Base-by-base conservation (phyloP, 768 basidiomycete species). In the Naematelia encephala region DNA sequence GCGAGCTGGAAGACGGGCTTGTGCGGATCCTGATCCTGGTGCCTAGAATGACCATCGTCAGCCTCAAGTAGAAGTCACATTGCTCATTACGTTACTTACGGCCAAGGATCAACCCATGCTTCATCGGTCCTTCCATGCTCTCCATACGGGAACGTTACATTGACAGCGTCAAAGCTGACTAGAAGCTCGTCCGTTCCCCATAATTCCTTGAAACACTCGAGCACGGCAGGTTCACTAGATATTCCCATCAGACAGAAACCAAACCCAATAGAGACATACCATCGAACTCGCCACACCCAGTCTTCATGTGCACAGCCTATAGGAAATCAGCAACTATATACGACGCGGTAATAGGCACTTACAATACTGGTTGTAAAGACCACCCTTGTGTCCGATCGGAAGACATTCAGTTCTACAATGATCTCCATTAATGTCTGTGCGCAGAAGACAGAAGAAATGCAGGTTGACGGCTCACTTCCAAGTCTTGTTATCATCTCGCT, bases 161-260 rank as follows among this genome's bases (percentile, higher is more conserved):
- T 67, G 29, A 59, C 52, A 10, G 59, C 66, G 54, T 67, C 69
- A 43, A 73, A 73, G 2, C 59, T 60, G 19, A 68, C 69, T 14
- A 70, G 56, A 1, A 75, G 61, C 26, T 75, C 69, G 1, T 64
- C 55, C 1, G 73, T 75, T 0, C 69, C 69, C 70, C 69, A 75
- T 2, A 75, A 52, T 47, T 60, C 58, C 13, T 61, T 62, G 54
- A 73, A 75, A 10, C 63, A 48, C 22, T 66, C 53, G 54, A 73
- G 59, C n/a, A 75, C 23, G 1, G 56, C 67, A 2, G 65, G 67
- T 45, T 75, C 72, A 22, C 59, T 70, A 55, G 10, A 42, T n/a
- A n/a, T n/a, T n/a, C n/a, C n/a, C n/a, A n/a, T n/a, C n/a, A n/a
- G n/a, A n/a, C n/a, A n/a, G n/a, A n/a, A n/a, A n/a, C n/a, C n/a